phyloP scores from a whole-genome alignment of 1,139 yeast genomes.

The Sugiyamaella pinicola region DNA sequence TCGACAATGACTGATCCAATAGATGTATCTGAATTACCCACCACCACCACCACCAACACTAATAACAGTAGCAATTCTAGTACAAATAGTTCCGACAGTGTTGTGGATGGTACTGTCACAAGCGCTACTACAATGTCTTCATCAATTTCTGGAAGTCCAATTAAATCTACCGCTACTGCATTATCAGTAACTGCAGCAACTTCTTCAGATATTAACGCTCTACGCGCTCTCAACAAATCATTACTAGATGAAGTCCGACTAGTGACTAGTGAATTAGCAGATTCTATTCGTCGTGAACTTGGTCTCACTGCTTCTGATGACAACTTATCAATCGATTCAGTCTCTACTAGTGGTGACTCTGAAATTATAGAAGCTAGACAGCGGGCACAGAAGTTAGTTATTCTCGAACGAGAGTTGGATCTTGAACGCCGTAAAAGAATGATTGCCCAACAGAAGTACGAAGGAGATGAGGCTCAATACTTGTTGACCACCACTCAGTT shows the following conservation, averaged over 20 bases:
- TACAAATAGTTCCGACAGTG: constrained; percentile 10
- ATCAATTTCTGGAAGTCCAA: constrained; percentile 6
- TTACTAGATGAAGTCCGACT: constrained; percentile 42
- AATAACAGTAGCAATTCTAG: constrained; percentile 11
- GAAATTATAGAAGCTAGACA: constrained; percentile 16
- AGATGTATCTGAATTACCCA: constrained; percentile 6
- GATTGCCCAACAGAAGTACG: constrained; percentile 33
- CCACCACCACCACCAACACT: not conserved
- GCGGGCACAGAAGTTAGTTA: constrained; percentile 35
- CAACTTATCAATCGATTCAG: constrained; percentile 2
- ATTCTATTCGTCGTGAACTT: constrained; percentile 43
- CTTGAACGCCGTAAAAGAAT: constrained; percentile 41
- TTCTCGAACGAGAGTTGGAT: constrained; percentile 38
- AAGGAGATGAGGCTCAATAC: constrained; percentile 18
- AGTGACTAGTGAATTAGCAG: constrained; percentile 45
- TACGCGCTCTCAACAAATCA: constrained; percentile 30
- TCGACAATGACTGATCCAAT: constrained; percentile 32
- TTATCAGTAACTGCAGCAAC: not conserved
- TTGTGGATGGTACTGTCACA: constrained; percentile 9
- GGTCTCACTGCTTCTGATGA: constrained; percentile 30
- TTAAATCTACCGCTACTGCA: not conserved
- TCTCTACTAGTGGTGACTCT: constrained; percentile 12
- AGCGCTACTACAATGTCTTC: constrained; percentile 13
- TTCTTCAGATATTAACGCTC: constrained; percentile 20
- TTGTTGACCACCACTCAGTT: constrained; percentile 23